Percentiles rank a stretch among this genome's conserved stretches.
Evolutionary conservation across 768 basidiomycete genomes (phyloP).

Genomic region (Boletus subparvulus): DNA sequence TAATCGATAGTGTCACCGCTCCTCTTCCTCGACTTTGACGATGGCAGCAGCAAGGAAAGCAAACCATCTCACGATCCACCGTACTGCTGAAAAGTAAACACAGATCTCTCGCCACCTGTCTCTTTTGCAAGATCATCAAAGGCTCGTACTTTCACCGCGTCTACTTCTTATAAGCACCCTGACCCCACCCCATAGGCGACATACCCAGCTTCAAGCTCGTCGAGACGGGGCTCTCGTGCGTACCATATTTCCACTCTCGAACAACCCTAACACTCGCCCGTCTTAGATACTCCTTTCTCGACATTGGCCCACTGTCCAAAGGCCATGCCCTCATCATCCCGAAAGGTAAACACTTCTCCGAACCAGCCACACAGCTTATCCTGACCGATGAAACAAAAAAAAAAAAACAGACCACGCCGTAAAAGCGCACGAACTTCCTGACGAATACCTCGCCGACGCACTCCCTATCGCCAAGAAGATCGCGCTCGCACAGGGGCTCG

Average conservation of each 20-base stretch:
- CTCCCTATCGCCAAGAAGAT: constrained; percentile 87
- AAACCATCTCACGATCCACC: accelerated
- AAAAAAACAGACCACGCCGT: constrained; percentile 67
- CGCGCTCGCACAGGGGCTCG: constrained; percentile 66
- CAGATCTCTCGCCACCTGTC: constrained; percentile 63
- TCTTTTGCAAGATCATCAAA: constrained; percentile 97
- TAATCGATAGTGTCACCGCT: no score
- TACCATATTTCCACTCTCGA: constrained; percentile 12
- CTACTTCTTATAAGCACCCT: background rate
- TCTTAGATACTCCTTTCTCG: constrained; percentile 81
- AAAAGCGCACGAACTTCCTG: constrained; percentile 86
- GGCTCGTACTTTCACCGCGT: constrained; percentile 41
- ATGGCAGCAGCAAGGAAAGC: constrained; percentile 26
- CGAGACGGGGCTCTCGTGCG: constrained; percentile 71
- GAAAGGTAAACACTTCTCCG: constrained; percentile 58
- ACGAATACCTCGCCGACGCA: constrained; percentile 75
- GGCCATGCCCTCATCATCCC: constrained; percentile 93
- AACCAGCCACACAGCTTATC: no score
- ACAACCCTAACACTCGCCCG: no score
- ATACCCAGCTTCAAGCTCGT: constrained; percentile 87
- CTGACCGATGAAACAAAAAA: background rate
- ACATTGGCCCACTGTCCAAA: constrained; percentile 85
- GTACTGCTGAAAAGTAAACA: background rate
- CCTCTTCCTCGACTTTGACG: background rate
- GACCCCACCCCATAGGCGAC: constrained; percentile 53